A percentile compares a stretch with the other conserved stretches of the same genome.
Evolutionary conservation across 176 grass and related monocot genomes (phyloP).

Genomic region (Triticum monococcum): DNA sequence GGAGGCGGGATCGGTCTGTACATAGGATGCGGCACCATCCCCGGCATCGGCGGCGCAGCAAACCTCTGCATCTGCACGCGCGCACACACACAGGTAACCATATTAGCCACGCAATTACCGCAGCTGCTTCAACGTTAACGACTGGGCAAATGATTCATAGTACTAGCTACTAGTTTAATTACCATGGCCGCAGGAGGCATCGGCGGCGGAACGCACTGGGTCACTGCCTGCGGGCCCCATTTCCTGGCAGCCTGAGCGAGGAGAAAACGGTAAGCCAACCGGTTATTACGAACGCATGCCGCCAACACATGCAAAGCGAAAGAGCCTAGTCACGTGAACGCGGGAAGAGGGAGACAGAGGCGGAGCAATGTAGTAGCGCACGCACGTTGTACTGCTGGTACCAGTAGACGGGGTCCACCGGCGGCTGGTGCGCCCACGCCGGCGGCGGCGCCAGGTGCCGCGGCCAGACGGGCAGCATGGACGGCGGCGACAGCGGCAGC

Average conservation of each 20-base stretch:
- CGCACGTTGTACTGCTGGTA: slow-evolving; percentile 64
- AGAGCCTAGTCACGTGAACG: not conserved
- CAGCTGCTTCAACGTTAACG: not conserved
- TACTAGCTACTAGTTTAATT: not conserved
- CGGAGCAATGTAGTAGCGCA: not conserved
- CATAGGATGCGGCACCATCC: slow-evolving; percentile 51
- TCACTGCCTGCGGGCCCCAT: slow-evolving; percentile 40
- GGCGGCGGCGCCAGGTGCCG: slow-evolving; percentile 41
- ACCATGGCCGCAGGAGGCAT: slow-evolving; percentile 38
- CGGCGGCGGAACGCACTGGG: slow-evolving; percentile 33
- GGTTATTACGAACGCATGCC: not conserved
- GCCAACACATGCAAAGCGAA: not conserved
- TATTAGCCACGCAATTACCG: not conserved
- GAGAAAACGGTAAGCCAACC: slow-evolving; percentile 2
- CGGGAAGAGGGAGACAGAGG: not conserved
- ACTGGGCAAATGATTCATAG: not conserved
- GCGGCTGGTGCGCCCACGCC: slow-evolving; percentile 39
- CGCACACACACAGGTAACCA: not conserved
- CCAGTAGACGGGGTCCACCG: slow-evolving; percentile 64
- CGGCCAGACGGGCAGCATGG: slow-evolving; percentile 60
- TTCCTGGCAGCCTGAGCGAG: slow-evolving; percentile 34
- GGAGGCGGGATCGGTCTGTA: slow-evolving; percentile 51
- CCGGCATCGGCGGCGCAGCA: slow-evolving; percentile 42
- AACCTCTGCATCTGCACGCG: slow-evolving; percentile 46
- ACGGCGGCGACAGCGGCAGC: not conserved